Evolutionary conservation across 2,329 filamentous ascomycete species (phyloP), one percentile per base, ranked within the genome.

Genomic region (Dothideomycetes sp.): DNA sequence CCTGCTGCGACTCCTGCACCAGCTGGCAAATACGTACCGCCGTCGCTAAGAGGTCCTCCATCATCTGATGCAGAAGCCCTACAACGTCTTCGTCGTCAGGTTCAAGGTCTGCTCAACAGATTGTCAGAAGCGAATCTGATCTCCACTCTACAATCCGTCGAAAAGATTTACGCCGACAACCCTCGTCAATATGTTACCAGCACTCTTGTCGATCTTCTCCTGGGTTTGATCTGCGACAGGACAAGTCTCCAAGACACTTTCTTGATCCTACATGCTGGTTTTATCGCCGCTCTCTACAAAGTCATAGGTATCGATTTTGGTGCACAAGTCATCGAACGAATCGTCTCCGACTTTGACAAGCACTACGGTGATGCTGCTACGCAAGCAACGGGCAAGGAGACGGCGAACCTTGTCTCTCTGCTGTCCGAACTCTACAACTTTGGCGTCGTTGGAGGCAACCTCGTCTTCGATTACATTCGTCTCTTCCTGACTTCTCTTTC

Each of bases 371-470:
- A 64, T 42, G 83, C 85, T 48, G 65, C 64, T 41, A 57, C 57
- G 40, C 62, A 61, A 34, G 42, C 49, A 4, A 42, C 46, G n/a
- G 33, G 53, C 2, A 87, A 87, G 55, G 72, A 80, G 40, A 69
- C 73, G 2, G 72, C 79, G 7, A 94, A 98, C 56, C 61, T 95
- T 32, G 73, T 94, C 19, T 83, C 84, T 1, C 73, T 96, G 19
- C 65, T 96, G 11, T 79, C 88, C 0, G 79, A 94, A 53, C 69
- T 96, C 30, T 98, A 96, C 63, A 88, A 85, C 36, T 94, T 98
- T 55, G 84, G 94, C 52, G 77, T 95, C 16, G 72, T 95, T 33
- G 80, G 83, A 31, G 81, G 81, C 52, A 81, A 79, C 37, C 71
- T 98, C 19, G 71, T 96, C 18, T 96, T 94, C 54, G 91, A 96